Evolutionary conservation across 2,329 filamentous ascomycete genomes (phyloP).

Genomic region (Ophiostoma tasmaniense): DNA sequence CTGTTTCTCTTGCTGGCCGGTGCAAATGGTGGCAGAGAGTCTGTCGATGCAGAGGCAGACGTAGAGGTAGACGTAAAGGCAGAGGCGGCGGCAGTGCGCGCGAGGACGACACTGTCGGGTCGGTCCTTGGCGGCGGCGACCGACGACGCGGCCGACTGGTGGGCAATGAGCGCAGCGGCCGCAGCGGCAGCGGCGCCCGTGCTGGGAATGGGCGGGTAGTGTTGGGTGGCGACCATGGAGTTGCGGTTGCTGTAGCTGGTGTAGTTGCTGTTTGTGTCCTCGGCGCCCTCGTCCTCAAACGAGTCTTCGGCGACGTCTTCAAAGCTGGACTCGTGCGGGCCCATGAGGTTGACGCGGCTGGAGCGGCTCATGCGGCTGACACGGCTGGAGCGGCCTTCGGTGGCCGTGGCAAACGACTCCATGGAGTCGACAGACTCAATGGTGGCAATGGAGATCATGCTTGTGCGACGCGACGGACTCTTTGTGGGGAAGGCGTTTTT

Average conservation of each 20-base stretch:
- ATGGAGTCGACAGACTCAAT: conserved; percentile 41
- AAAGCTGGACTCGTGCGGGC: background rate
- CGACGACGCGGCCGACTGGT: background rate
- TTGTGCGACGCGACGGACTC: conserved; percentile 16
- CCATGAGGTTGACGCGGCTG: conserved; percentile 22
- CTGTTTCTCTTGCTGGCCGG: conserved; percentile 14
- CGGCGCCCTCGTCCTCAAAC: background rate
- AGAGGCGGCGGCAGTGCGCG: background rate
- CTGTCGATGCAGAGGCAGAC: background rate
- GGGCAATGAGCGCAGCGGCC: background rate
- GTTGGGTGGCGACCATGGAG: background rate
- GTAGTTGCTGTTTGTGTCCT: conserved; percentile 7
- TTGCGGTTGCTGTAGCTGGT: conserved; percentile 4
- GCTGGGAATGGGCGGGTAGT: background rate
- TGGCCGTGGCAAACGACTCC: conserved; percentile 45
- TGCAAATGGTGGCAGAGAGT: background rate
- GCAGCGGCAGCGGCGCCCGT: background rate
- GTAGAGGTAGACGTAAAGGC: background rate
- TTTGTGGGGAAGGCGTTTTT: background rate
- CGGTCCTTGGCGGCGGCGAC: conserved; percentile 2
- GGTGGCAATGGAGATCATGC: conserved; percentile 23
- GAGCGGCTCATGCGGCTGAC: conserved; percentile 30
- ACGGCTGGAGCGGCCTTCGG: conserved; percentile 38
- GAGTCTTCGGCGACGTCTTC: conserved; percentile 10
- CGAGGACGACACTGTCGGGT: background rate